Evolutionary conservation across 1,284 basidiomycete genomes (phyloP).

Genomic region (Gymnopus androsaceus): DNA sequence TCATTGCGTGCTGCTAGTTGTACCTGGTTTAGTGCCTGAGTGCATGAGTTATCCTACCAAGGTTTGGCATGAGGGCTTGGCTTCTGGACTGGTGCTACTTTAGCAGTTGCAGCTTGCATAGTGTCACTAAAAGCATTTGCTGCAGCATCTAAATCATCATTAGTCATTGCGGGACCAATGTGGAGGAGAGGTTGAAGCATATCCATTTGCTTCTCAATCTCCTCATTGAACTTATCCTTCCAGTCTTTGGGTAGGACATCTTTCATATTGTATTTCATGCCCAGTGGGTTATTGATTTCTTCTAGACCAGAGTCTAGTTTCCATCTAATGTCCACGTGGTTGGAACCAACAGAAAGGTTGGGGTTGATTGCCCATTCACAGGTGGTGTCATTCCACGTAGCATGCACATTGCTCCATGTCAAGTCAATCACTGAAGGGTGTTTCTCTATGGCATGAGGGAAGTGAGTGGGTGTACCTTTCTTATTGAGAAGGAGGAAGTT

Average conservation of each 20-base stretch:
- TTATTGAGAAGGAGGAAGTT: neutral
- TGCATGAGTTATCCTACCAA: slow-evolving; percentile 3
- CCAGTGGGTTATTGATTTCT: neutral
- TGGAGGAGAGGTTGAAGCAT: neutral
- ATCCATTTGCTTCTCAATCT: neutral
- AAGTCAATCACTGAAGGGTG: slow-evolving; percentile 8
- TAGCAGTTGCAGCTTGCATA: neutral
- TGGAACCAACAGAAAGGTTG: neutral
- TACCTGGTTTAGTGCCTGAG: neutral
- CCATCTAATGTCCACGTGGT: slow-evolving; percentile 5
- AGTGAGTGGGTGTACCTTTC: slow-evolving; percentile 2
- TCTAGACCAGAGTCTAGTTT: neutral
- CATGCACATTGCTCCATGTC: neutral
- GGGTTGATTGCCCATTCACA: slow-evolving; percentile 6
- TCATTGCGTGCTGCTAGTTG: neutral
- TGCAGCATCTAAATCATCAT: neutral
- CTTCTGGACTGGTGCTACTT: neutral
- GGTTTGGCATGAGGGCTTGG: slow-evolving; percentile 4
- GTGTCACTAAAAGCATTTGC: neutral
- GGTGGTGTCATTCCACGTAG: neutral
- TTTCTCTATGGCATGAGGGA: neutral
- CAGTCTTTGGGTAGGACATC: neutral
- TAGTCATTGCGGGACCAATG: slow-evolving; percentile 2
- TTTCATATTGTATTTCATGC: slow-evolving; percentile 8
- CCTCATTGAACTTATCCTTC: neutral